These are phyloP conservation scores for Colletotrichum viniferum DNA, from an alignment of 2,329 filamentous ascomycete species.

Conservation along the genomic window DNA sequence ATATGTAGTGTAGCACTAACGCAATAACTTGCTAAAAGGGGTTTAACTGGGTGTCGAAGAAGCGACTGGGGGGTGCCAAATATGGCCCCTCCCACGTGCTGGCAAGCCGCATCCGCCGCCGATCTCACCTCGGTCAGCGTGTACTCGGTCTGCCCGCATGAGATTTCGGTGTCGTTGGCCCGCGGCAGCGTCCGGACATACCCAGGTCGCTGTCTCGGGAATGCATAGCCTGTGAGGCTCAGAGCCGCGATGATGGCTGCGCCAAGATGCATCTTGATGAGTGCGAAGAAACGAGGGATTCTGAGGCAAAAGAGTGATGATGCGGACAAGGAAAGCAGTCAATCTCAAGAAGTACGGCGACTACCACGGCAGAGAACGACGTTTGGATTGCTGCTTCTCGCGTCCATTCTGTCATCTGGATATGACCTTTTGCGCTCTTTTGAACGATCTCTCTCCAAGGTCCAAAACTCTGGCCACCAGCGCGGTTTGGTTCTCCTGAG, in stretches of 20 bases:
- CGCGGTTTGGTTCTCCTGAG: not conserved
- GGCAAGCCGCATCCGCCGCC: slow-evolving; percentile 56
- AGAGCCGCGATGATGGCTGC: not conserved
- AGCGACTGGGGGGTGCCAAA: too few relatives aligned
- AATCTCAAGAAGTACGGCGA: not conserved
- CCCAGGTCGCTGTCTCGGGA: slow-evolving; percentile 47
- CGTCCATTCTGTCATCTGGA: not conserved
- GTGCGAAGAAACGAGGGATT: not conserved
- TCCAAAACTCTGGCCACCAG: not conserved
- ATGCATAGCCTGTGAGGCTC: slow-evolving; percentile 8
- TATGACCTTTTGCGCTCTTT: not conserved
- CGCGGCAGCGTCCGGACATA: slow-evolving; percentile 22
- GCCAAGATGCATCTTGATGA: slow-evolving; percentile 5
- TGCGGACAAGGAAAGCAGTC: not conserved
- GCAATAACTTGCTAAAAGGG: too few relatives aligned
- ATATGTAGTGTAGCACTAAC: too few relatives aligned
- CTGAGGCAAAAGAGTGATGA: not conserved
- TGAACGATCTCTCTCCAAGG: not conserved
- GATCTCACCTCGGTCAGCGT: slow-evolving; percentile 49
- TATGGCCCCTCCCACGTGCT: slow-evolving; percentile 44
- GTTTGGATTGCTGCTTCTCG: not conserved
- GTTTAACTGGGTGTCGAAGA: accelerated
- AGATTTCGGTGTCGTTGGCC: not conserved
- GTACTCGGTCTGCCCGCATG: slow-evolving; percentile 61
- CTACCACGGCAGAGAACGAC: not conserved